Evolutionary conservation across 495 filamentous ascomycete species (phyloP), one percentile per base, ranked within the genome.

Genomic region (Durotheca rogersii): DNA sequence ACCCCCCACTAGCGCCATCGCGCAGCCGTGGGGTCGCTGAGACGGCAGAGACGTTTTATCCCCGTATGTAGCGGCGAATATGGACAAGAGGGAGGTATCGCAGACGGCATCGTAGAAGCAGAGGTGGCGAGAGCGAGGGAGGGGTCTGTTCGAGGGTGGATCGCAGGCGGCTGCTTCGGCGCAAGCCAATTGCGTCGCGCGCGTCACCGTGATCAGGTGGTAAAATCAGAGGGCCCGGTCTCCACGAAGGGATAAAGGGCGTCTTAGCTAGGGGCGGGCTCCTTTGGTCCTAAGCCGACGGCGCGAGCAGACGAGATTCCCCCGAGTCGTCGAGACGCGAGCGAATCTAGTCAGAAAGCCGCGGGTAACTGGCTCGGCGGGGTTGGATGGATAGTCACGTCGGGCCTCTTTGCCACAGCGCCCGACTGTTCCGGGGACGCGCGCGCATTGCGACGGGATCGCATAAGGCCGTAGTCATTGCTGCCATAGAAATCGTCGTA

Each of bases 151-250:
- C 25, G 33, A 19, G 7, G 21, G 20, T 21, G 15, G 25, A 19
- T 6, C 33, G 14, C 6, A 16, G 18, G 33, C 12, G 18, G 15
- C 3, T 16, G 41, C 40, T 29, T 27, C 19, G 15, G 27, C 33
- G 33, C 39, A 46, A 46, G 29, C 27, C 43, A 44, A 36, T 49
- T 39, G 45, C 53, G 36, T 36, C 30, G 35, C 41, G 56, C 50
- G 41, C 45, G 23, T 27, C 35, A 16, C 19, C 15, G n/a, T 10
- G 21, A 50, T 27, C 17, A 40, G 31, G 21, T 18, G 14, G 20
- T n/a, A 18, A 23, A 12, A 44, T 39, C 11, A 35, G 31, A n/a
- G 14, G 18, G 27, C 30, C 3, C 34, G 12, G 29, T 42, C 38
- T 30, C 38, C 56, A 41, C 49, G 14, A 23, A 30, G 36, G 7